Percentiles rank a stretch among this genome's conserved stretches.
Conservation (phyloP, 169 alveolate genomes). For the Plasmodium coatneyi region DNA sequence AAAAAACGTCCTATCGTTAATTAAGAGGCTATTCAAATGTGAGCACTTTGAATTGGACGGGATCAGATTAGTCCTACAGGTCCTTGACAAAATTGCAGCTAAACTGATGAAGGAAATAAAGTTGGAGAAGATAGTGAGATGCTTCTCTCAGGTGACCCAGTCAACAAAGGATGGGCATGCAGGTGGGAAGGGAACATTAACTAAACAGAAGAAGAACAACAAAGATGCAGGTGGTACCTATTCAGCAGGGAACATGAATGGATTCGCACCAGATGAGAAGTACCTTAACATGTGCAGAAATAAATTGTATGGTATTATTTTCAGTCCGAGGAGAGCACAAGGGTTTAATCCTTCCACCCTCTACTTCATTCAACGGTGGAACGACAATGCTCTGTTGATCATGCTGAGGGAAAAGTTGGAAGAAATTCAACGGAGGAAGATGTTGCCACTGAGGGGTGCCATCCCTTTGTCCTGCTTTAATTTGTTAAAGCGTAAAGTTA, state of each 20-base stretch:
- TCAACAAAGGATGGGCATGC: background rate
- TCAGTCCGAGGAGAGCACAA: background rate
- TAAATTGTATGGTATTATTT: slow-evolving; percentile 16
- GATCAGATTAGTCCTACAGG: slow-evolving; percentile 8
- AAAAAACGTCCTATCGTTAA: background rate
- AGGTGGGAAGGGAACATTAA: background rate
- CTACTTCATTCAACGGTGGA: slow-evolving; percentile 16
- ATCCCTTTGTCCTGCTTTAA: slow-evolving; percentile 6
- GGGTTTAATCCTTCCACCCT: background rate
- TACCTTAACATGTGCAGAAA: background rate
- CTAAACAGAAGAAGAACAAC: background rate
- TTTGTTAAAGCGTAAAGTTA: background rate
- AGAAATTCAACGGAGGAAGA: slow-evolving; percentile 28
- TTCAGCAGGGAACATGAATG: background rate
- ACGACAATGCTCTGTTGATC: slow-evolving; percentile 10
- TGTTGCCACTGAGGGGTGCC: background rate
- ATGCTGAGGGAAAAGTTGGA: slow-evolving; percentile 50
- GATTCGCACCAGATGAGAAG: background rate
- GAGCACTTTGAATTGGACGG: slow-evolving; percentile 41
- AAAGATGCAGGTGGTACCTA: background rate
- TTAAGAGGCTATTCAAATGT: slow-evolving; percentile 48
- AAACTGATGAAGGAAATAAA: slow-evolving; percentile 43
- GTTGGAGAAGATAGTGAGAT: slow-evolving; percentile 1
- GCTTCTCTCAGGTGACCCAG: background rate
- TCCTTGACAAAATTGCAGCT: slow-evolving; percentile 29